A percentile compares a stretch with the other conserved stretches of the same genome.
These are phyloP conservation scores for Beauveria sp. DNA, from an alignment of 2,329 filamentous ascomycete genomes.

Conservation along the genomic window DNA sequence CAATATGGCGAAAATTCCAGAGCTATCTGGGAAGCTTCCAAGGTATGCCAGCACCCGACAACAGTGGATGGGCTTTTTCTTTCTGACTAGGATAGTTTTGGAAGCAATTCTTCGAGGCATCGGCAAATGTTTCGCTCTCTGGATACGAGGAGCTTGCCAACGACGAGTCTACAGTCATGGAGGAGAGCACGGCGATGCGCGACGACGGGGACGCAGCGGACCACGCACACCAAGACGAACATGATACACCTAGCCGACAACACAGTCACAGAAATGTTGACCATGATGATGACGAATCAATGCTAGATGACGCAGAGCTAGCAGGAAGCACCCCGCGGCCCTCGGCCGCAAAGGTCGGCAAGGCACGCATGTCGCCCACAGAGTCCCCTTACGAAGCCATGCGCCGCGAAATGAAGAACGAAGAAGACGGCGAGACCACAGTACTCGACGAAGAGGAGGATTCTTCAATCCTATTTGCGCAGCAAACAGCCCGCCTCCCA, in stretches of 20 bases:
- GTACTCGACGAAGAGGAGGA: conserved; percentile 31
- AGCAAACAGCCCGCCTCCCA: conserved; percentile 47
- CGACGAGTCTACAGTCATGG: conserved; percentile 46
- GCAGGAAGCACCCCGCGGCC: conserved; percentile 61
- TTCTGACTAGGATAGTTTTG: conserved; percentile 60
- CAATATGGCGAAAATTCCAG: conserved; percentile 91
- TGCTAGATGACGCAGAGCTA: conserved; percentile 57
- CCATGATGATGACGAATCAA: conserved; percentile 47
- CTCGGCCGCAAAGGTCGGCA: conserved; percentile 41
- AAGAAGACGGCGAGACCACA: conserved; percentile 29
- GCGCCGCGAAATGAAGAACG: conserved; percentile 55
- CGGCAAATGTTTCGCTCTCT: conserved; percentile 91
- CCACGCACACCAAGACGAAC: conserved; percentile 30
- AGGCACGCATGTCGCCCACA: conserved; percentile 54
- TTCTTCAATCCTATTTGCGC: conserved; percentile 42
- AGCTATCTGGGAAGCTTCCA: conserved; percentile 93
- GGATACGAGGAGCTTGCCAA: conserved; percentile 80
- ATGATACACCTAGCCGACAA: conserved; percentile 21
- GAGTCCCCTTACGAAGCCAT: conserved; percentile 71
- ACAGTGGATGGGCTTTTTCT: neutral
- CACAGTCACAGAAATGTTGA: conserved; percentile 20
- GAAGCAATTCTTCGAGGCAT: conserved; percentile 99
- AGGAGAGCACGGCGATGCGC: conserved; percentile 47
- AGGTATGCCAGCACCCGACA: conserved; percentile 44
- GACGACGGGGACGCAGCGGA: conserved; percentile 44